phyloP scores from a whole-genome alignment of 139 green algal genomes.

The Trebouxia sp. region DNA sequence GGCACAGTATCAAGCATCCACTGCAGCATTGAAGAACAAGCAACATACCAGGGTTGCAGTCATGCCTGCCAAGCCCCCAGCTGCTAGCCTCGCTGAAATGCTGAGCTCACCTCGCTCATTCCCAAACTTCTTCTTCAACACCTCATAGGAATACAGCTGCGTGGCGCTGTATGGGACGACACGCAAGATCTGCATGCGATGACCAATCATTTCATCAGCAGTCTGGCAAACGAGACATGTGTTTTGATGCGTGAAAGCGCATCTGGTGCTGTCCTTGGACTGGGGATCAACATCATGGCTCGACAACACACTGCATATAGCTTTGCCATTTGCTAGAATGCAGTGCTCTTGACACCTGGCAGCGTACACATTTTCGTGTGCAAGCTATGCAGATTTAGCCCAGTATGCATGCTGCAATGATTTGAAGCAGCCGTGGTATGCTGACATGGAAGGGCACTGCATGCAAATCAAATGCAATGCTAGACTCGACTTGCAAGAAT shows the following conservation, averaged over 20 bases:
- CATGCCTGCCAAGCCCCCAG: slow-evolving; percentile 74
- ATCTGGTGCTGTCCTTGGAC: too few relatives aligned
- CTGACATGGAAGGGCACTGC: not conserved
- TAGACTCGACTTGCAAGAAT: too few relatives aligned
- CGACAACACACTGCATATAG: too few relatives aligned
- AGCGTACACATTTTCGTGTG: too few relatives aligned
- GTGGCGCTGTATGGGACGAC: slow-evolving; percentile 78
- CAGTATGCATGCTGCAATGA: not conserved
- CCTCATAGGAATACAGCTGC: slow-evolving; percentile 75
- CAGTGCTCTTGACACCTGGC: too few relatives aligned
- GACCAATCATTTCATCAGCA: too few relatives aligned
- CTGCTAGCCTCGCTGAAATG: slow-evolving; percentile 62
- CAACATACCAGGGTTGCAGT: slow-evolving; percentile 60
- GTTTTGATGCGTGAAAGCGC: too few relatives aligned
- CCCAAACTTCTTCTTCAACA: slow-evolving; percentile 65
- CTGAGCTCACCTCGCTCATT: slow-evolving; percentile 59
- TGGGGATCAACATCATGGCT: too few relatives aligned
- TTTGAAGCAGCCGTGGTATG: not conserved
- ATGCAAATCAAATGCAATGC: not conserved
- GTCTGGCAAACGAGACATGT: too few relatives aligned
- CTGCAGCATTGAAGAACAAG: not conserved
- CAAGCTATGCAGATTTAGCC: too few relatives aligned
- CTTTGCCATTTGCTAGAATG: too few relatives aligned
- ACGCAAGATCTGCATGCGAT: slow-evolving; percentile 65
- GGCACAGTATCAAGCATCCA: not conserved